phyloP scores from a whole-genome alignment of 805 yeast species.

The Sungouiozyma ichnusensis region DNA sequence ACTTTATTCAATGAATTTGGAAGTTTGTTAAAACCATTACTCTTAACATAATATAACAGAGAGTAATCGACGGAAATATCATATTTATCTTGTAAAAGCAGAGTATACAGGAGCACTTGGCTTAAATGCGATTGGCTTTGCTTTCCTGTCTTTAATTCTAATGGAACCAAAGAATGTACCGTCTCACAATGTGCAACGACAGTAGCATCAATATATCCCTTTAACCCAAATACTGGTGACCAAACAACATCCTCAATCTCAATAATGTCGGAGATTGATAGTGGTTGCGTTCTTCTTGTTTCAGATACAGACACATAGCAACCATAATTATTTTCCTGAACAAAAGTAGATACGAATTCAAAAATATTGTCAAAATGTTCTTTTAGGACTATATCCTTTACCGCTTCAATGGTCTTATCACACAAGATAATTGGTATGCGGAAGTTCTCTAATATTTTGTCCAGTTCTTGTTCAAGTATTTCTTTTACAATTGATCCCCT shows the following conservation, averaged over 20 bases:
- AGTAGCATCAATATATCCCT: slow-evolving; percentile 86
- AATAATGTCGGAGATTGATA: slow-evolving; percentile 52
- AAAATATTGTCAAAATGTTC: slow-evolving; percentile 43
- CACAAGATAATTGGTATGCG: slow-evolving; percentile 46
- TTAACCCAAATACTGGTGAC: slow-evolving; percentile 83
- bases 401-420: slow-evolving; percentile 37
- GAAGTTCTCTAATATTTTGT: slow-evolving; percentile 34
- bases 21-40: slow-evolving; percentile 43
- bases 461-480: slow-evolving; percentile 26
- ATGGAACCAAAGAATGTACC: slow-evolving; percentile 49
- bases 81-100: slow-evolving; percentile 72
- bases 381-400: slow-evolving; percentile 33
- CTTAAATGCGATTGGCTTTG: slow-evolving; percentile 65
- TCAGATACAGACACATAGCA: slow-evolving; percentile 19
- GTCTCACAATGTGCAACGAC: slow-evolving; percentile 46
- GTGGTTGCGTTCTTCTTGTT: slow-evolving; percentile 28
- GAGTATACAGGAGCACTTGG: slow-evolving; percentile 73
- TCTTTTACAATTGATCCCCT: slow-evolving; percentile 22
- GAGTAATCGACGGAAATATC: slow-evolving; percentile 54
- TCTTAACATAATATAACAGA: slow-evolving; percentile 64
- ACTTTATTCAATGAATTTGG: slow-evolving; percentile 47
- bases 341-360: slow-evolving; percentile 42
- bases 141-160: slow-evolving; percentile 85
- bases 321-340: slow-evolving; percentile 25
- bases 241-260: slow-evolving; percentile 87